Evolutionary conservation across 768 basidiomycete species (phyloP).

Genomic region (Lactarius tabidus): DNA sequence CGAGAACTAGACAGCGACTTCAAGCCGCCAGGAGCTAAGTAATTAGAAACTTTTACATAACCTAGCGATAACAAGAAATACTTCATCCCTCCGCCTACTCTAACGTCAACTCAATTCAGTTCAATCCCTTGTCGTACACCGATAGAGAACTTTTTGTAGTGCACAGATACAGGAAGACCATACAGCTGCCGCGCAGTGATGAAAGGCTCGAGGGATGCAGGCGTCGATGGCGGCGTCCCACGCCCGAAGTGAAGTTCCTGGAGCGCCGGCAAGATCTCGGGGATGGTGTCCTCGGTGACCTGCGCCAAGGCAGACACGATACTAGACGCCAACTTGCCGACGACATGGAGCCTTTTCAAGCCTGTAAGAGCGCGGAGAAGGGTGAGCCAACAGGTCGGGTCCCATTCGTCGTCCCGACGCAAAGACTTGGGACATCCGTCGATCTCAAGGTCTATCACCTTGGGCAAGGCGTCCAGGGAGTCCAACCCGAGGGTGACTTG

Average conservation of each 20-base stretch:
- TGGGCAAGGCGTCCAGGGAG: too few relatives aligned
- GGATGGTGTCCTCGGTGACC: not conserved
- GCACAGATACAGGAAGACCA: not conserved
- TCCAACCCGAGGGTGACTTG: not conserved
- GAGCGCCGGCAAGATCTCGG: not conserved
- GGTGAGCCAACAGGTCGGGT: not conserved
- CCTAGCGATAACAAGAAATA: not conserved
- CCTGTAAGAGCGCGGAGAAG: not conserved
- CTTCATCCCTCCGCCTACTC: not conserved
- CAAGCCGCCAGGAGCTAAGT: too few relatives aligned
- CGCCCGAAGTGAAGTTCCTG: not conserved
- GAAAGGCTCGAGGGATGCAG: not conserved
- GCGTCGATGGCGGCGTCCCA: not conserved
- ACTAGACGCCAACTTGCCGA: not conserved
- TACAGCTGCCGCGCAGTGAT: not conserved
- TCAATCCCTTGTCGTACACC: not conserved
- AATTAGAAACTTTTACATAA: too few relatives aligned
- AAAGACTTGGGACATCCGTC: too few relatives aligned
- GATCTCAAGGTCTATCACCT: not conserved
- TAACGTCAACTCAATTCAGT: not conserved
- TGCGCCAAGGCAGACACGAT: not conserved
- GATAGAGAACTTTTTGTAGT: not conserved
- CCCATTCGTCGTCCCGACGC: not conserved
- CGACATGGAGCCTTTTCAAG: not conserved
- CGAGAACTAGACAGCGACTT: too few relatives aligned